Evolutionary conservation across 2,329 filamentous ascomycete species (phyloP).

Genomic region (Aureobasidium sp.): DNA sequence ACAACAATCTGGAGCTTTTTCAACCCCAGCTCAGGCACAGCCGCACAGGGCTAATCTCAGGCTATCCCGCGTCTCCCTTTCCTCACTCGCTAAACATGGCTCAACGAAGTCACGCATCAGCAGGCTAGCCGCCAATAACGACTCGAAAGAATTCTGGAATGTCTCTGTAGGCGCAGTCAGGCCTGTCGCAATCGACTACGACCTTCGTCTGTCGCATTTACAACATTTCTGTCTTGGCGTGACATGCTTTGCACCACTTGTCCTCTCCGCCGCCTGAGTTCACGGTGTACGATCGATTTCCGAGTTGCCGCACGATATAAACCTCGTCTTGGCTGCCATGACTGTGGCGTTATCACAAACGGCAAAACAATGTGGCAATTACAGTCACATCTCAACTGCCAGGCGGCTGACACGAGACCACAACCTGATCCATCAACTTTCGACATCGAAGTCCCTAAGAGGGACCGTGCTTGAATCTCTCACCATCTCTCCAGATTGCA

Average conservation of each 20-base stretch:
- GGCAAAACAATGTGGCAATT: constrained; percentile 1
- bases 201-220: not conserved
- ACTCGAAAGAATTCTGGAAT: constrained; percentile 2
- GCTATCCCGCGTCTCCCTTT: not conserved
- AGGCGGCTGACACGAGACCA: constrained; percentile 3
- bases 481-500: not conserved
- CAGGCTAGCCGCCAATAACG: not conserved
- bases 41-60: not conserved
- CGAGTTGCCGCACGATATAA: not conserved
- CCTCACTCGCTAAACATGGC: constrained; percentile 7
- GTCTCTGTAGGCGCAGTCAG: not conserved
- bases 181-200: not conserved
- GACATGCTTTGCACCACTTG: constrained; percentile 10
- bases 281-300: not conserved
- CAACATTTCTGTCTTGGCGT: not conserved
- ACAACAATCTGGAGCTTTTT: constrained; percentile 1
- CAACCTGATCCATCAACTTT: not conserved
- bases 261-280: not conserved
- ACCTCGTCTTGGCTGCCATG: not conserved
- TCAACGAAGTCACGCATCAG: not conserved
- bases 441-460: not conserved
- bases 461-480: not conserved
- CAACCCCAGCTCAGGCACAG: not conserved
- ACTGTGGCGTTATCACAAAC: not conserved
- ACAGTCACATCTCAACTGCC: not conserved